These are phyloP conservation scores for Ganoderma lucidum DNA, from an alignment of 1,284 basidiomycete genomes.

Conservation along the genomic window DNA sequence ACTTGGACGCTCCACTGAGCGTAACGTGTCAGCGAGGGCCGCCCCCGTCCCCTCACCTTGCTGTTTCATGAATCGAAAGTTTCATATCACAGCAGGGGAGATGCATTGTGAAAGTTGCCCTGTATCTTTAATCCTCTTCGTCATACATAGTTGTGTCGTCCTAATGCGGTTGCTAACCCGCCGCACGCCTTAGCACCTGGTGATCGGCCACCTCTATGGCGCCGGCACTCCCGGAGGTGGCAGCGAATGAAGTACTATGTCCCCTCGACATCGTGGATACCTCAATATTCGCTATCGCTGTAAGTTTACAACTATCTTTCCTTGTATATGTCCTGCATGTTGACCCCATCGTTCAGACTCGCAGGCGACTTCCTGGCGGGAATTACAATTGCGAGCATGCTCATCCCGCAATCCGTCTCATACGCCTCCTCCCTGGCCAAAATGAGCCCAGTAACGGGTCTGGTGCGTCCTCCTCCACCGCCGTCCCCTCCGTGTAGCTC, in stretches of 20 bases:
- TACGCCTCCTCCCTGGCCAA: constrained; percentile 90
- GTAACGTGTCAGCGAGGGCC: no score
- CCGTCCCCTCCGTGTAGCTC: constrained; percentile 38
- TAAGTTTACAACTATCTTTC: constrained; percentile 48
- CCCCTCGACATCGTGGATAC: constrained; percentile 83
- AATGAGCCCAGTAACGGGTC: constrained; percentile 82
- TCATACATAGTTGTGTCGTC: background rate
- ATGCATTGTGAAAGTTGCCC: background rate
- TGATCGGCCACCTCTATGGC: constrained; percentile 16
- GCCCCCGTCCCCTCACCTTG: no score
- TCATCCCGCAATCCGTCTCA: constrained; percentile 93
- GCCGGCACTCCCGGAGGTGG: constrained; percentile 36
- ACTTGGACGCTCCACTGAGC: no score
- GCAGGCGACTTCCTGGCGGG: constrained; percentile 87
- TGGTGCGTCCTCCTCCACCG: constrained; percentile 55
- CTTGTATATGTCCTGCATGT: no score
- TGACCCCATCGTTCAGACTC: constrained; percentile 54
- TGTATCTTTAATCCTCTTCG: background rate
- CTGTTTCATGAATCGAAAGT: no score
- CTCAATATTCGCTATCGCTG: constrained; percentile 79
- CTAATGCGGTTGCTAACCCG: background rate
- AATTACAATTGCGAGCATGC: constrained; percentile 86
- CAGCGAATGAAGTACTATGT: constrained; percentile 67
- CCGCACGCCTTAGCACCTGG: constrained; percentile 1
- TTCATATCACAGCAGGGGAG: no score